Conservation (phyloP, 1,139 yeast species). For the Suzukiozyma palmioleophila region DNA sequence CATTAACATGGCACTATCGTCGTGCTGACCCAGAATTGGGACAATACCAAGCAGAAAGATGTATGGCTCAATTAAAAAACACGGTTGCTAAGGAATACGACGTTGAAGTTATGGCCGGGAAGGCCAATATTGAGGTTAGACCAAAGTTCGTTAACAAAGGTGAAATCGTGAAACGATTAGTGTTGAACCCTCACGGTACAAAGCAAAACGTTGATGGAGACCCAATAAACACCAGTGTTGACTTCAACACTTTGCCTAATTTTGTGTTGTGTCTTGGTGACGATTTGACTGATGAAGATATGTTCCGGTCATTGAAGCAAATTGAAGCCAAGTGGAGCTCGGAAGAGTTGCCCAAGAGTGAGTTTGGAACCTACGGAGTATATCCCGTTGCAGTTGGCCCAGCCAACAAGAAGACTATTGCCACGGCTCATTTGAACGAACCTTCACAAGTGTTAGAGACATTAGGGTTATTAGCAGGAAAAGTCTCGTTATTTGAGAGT, state of each 20-base stretch:
- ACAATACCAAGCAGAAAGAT: conserved; percentile 72
- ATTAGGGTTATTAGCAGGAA: conserved; percentile 72
- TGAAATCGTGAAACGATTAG: conserved; percentile 82
- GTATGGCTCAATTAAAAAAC: conserved; percentile 58
- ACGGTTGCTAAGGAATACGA: conserved; percentile 67
- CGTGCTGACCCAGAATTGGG: conserved; percentile 93
- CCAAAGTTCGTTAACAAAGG: conserved; percentile 95
- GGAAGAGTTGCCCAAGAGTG: conserved; percentile 34
- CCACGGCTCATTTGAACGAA: conserved; percentile 82
- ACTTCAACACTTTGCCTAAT: conserved; percentile 59
- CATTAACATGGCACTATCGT: conserved; percentile 97
- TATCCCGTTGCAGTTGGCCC: conserved; percentile 96
- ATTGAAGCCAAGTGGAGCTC: conserved; percentile 50
- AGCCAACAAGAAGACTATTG: conserved; percentile 82
- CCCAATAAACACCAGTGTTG: conserved; percentile 21
- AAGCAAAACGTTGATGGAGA: conserved; percentile 28
- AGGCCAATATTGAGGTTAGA: conserved; percentile 94
- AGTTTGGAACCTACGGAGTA: conserved; percentile 55
- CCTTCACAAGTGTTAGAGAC: conserved; percentile 86
- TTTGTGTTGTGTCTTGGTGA: conserved; percentile 91
- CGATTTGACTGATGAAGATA: conserved; percentile 95
- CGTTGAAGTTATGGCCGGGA: conserved; percentile 89
- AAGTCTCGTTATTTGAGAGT: conserved; percentile 69
- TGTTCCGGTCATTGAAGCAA: conserved; percentile 73
- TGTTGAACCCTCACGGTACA: conserved; percentile 56